Base-by-base conservation (phyloP, 192 early-diverging fungal genomes). In the Dimargaris verticillata region DNA sequence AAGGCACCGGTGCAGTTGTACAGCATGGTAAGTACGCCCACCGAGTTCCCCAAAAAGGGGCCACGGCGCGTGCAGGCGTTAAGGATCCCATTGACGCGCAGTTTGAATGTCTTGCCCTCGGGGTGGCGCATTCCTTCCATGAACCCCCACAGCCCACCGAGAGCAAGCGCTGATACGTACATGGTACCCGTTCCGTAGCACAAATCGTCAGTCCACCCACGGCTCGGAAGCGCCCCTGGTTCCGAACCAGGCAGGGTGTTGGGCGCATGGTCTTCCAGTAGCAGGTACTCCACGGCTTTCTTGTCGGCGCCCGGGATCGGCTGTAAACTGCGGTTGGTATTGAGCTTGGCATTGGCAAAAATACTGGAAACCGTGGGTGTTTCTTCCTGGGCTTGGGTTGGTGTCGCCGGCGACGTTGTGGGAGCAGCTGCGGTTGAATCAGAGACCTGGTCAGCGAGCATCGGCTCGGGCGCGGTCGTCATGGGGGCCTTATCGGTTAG, bases 31-130 rank as follows among this genome's bases (percentile, higher is more conserved):
- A 90, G 67, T 22, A 90, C 75, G 66, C 86, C 88, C 38, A 82
- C 70, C 28, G 88, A 85, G 77, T 90, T 90, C 66, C 81, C 88
- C 53, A 90, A 66, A 62, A 84, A 87, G 22, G 88, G 88, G n/a
- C 88, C 88, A 57, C 88, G 83, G 48, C 88, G 80, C 12, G 88
- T 90, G 69, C 85, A 83, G 28, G 81, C 77, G 74, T 90, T 90
- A 53, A 90, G 76, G 41, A 86, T 79, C 55, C 81, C 85, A 73
- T 90, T 90, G 29, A 90, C 70, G 48, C 86, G 80, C 62, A 90
- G 73, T 72, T 88, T 88, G 66, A 85, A 75, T 62, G 65, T 72
- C n/a, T 33, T 18, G 55, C 49, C 61, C 61, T 83, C 82, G 43
- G 84, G 78, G 51, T 72, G 75, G 25, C 74, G 78, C 57, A 87